Base-by-base conservation (phyloP, 2,329 filamentous ascomycete species). In the Xylariaceae sp. region DNA sequence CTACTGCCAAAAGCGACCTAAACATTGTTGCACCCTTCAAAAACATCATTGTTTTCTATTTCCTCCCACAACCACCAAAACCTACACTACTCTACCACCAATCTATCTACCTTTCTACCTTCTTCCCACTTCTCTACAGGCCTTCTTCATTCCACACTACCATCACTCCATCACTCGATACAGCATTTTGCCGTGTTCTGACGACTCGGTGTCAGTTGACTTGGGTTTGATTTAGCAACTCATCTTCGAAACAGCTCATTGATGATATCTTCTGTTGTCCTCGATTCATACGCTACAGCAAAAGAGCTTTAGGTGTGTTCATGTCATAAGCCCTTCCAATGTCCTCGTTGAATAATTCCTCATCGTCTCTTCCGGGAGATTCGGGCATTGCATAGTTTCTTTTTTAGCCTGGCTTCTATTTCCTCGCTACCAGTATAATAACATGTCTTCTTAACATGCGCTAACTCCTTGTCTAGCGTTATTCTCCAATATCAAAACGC, bases 1-100 rank as follows among this genome's bases (percentile, higher is more conserved):
- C 54, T 47, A 53, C 46, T 52, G 26, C 46, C 58, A 57, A 54
- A 53, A 7, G 7, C n/a, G 16, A 60, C 43, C 61, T 61, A 66
- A 67, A 68, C 64, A 67, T 65, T 64, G 56, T 37, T 50, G 56
- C 43, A 53, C 51, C 59, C 51, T 54, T 66, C 59, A 62, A 68
- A 68, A 68, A 68, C 65, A 69, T 59, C 58, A 65, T 56, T 52
- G 52, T 48, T 48, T 44, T 53, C 64, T 46, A 54, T 59, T n/a
- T 51, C 48, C 56, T 59, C 55, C 32, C 62, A 59, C 57, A 65
- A 62, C 58, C 60, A 65, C 56, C 45, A 21, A 20, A n/a, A 20
- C 42, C 41, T 23, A 44, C 42, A 40, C 42, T 54, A n/a, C n/a
- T n/a, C n/a, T n/a, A n/a, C n/a, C 46, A 20, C 20, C 14, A 26